Base-by-base conservation (phyloP, 371 early-diverging fungal species). In the Syncephalastrum monosporum region DNA sequence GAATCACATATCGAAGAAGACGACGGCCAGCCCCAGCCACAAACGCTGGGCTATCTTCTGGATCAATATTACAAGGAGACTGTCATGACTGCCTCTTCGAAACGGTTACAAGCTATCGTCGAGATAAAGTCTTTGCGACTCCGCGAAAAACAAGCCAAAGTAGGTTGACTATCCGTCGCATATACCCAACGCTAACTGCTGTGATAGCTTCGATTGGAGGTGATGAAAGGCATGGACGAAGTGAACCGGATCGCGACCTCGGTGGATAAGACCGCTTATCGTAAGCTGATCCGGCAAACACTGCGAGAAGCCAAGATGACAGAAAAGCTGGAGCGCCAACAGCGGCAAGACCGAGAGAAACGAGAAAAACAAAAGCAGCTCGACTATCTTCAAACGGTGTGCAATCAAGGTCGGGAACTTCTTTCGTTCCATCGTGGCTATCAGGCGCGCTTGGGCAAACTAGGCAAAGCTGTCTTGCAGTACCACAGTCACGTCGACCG, bases 301-400 rank as follows among this genome's bases (percentile, higher is more conserved):
- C 67, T 93, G 52, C 85, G 94, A n/a, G 97, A 97, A 59, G 93
- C 94, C 1, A 82, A 91, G 24, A 87, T 89, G 72, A 95, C 96
- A 2, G 98, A 97, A 67, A 88, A 86, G 71, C 83, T 92, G 42
- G 98, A 97, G 67, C 79, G 90, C 12, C 91, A 90, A 57, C 93
- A 94, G 68, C 81, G 95, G n/a, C 74, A 84, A 53, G 96, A 96
- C 58, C 84, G 94, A 49, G 97, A 96, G 65, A 83, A 87, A 55
- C 79, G 88, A 15, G 94, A 96, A 73, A 83, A 83, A 60, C 87
- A 91, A 64, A 90, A 92, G 57, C 95, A 93, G 64, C 54, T 81
- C 53, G 91, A 93, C 54, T 93, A 86, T 61, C 71, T 96, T 43
- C 77, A 82, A 58, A 81, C 82, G 5, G 87, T 96, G 44, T 74